Conservation (phyloP, 805 yeast genomes). For the Zygotorulaspora danielsina region DNA sequence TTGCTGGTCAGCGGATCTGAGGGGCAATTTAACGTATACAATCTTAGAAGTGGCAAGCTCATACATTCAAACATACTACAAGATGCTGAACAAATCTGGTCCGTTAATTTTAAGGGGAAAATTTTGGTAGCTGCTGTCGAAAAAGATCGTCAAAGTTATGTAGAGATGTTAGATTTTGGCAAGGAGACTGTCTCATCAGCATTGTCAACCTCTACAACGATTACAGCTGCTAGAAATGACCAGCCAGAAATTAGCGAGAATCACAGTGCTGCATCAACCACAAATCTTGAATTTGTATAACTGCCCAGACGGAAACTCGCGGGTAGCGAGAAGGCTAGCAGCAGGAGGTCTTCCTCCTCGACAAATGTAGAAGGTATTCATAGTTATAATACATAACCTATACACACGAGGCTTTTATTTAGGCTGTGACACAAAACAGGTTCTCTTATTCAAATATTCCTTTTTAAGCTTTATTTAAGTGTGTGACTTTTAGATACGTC, state of each 20-base stretch:
- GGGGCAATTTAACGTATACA: slow-evolving; percentile 83
- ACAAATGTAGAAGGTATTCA: too few relatives aligned
- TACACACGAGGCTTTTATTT: too few relatives aligned
- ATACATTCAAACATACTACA: slow-evolving; percentile 65
- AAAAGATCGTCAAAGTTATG: slow-evolving; percentile 60
- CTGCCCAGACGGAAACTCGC: too few relatives aligned
- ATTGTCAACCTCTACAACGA: not conserved
- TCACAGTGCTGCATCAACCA: not conserved
- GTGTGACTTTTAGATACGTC: too few relatives aligned
- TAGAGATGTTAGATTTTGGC: slow-evolving; percentile 83
- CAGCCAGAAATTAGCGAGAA: not conserved
- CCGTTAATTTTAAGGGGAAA: slow-evolving; percentile 78
- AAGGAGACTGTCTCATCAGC: slow-evolving; percentile 3
- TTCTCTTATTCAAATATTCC: too few relatives aligned
- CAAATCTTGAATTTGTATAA: too few relatives aligned
- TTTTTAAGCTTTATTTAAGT: too few relatives aligned
- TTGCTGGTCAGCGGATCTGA: slow-evolving; percentile 86
- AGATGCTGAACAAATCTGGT: slow-evolving; percentile 91
- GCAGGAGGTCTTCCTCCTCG: too few relatives aligned
- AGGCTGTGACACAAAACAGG: too few relatives aligned
- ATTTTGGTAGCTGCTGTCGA: slow-evolving; percentile 92
- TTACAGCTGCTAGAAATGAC: not conserved
- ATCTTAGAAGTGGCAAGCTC: slow-evolving; percentile 69
- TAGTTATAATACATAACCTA: too few relatives aligned
- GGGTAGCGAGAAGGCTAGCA: too few relatives aligned